Base-by-base conservation (phyloP, 2,329 filamentous ascomycete species). In the Trichoderma koningii region DNA sequence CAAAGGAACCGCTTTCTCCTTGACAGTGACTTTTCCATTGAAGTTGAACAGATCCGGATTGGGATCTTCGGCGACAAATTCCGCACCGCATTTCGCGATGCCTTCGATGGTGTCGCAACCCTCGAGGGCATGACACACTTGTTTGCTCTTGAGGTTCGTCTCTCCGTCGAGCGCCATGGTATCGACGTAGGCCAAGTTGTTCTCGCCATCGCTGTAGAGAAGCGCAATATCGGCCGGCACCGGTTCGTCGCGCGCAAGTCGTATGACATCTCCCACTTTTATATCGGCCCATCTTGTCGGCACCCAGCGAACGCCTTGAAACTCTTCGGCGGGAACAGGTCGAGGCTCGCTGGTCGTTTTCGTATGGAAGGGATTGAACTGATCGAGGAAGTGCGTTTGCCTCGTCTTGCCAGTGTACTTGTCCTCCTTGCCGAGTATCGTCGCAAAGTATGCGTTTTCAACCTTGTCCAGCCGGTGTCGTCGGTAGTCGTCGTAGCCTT, bases 131-230 rank as follows among this genome's bases (percentile, higher is more conserved):
- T 85, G 83, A 3, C 89, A 82, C 0, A 86, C 81, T 72, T 90
- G 87, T 76, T 91, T 93, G 74, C 83, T 89, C 76, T 94, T 93
- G 26, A 94, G 81, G 68, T 91, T 93, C 1, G 90, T 94, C 76
- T 94, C 91, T 53, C 91, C 91, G 69, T 94, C 91, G 9, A 94
- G 78, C 2, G 90, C 91, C 90, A 93, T 93, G 0, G 91, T 94
- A 70, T 94, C 91, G 60, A 93, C 85, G 70, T 91, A 97, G 0
- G 93, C 93, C 59, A 95, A 79, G 7, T 87, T 89, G 67, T 94
- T 92, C 65, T 90, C 87, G 14, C 90, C 92, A 63, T 87, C 85
- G 2, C 91, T 90, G 72, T 94, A 85, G 21, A 97, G 79, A 41
- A 98, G 80, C 2, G 92, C 83, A 57, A 97, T 78, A 73, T 98